Base-by-base conservation (phyloP, 2,329 filamentous ascomycete genomes). In the Cercospora beticola region DNA sequence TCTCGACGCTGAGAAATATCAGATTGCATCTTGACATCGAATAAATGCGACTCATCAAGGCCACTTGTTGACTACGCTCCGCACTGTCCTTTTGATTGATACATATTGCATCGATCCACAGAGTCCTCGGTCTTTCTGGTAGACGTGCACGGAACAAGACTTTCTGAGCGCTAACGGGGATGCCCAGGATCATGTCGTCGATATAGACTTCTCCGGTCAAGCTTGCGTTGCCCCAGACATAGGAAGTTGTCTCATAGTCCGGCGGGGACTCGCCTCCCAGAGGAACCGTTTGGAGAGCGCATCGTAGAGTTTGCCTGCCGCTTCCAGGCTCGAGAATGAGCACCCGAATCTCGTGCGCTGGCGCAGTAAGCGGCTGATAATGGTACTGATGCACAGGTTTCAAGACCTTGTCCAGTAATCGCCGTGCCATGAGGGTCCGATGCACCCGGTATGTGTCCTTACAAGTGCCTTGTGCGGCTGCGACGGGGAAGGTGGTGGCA, bases 51-150 rank as follows among this genome's bases (percentile, higher is more conserved):
- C 40, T 49, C 69, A 73, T 71, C 31, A 71, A 21, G 23, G 26
- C 56, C 23, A 73, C 72, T 33, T 73, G 72, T 5, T 62, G 52
- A n/a, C 26, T 62, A 28, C 69, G 59, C 31, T 73, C 72, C 12
- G 14, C 14, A 5, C 33, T 16, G 46, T 70, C 61, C 21, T 28
- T 54, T 8, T 54, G 49, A 10, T 54, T 54, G 21, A 54, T 54
- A 54, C 49, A 54, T 21, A 23, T 43, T 14, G 71, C 65, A 59
- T 73, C 72, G 30, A 69, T 70, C 71, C 71, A 73, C 3, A 73
- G n/a, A 14, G 49, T 46, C 10, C 52, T 18, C 14, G 30, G 5
- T 59, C 12, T 28, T 7, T 65, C 56, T 31, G 7, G 8, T 21
- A 46, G 31, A 16, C 67, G 64, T 18, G 66, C 52, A 18, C 67